A percentile compares a stretch with the other conserved stretches of the same genome.
Conservation (phyloP, 768 basidiomycete species). For the Tulasnella sp. region DNA sequence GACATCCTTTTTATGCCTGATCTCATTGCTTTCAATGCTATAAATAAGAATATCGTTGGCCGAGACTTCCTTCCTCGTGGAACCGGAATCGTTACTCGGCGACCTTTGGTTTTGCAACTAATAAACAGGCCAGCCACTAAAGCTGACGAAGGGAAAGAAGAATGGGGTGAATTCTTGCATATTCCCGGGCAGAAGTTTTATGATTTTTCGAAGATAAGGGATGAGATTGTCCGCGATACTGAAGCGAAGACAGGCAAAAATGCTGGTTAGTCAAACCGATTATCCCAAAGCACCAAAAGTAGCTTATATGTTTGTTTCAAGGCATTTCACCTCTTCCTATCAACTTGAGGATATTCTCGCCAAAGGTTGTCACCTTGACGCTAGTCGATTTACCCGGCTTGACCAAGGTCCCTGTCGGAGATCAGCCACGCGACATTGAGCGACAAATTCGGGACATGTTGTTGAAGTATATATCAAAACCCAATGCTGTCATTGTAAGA, state of each 20-base stretch:
- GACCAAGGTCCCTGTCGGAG: conserved; percentile 88
- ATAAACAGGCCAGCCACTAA: conserved; percentile 52
- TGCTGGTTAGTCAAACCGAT: conserved; percentile 35
- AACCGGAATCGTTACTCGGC: conserved; percentile 94
- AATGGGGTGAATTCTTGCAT: conserved; percentile 99
- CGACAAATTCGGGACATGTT: conserved; percentile 96
- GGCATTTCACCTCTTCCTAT: conserved; percentile 96
- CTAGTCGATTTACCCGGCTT: conserved; percentile 95
- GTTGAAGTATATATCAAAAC: conserved; percentile 85
- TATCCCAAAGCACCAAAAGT: background rate
- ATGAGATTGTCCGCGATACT: conserved; percentile 92
- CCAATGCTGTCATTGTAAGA: conserved; percentile 62
- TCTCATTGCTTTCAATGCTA: background rate
- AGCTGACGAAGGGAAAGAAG: conserved; percentile 59
- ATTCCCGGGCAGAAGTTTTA: conserved; percentile 95
- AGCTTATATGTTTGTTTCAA: conserved; percentile 16
- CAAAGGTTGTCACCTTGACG: conserved; percentile 92
- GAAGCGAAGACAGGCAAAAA: conserved; percentile 98
- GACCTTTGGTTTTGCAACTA: conserved; percentile 92
- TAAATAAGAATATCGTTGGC: conserved; percentile 95
- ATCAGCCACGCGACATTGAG: conserved; percentile 95
- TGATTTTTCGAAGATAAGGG: conserved; percentile 90
- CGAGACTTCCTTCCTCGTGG: conserved; percentile 98
- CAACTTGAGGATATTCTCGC: conserved; percentile 94
- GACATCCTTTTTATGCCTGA: background rate